These are phyloP conservation scores for Durotheca rogersii DNA, from an alignment of 495 filamentous ascomycete genomes.

Conservation along the genomic window DNA sequence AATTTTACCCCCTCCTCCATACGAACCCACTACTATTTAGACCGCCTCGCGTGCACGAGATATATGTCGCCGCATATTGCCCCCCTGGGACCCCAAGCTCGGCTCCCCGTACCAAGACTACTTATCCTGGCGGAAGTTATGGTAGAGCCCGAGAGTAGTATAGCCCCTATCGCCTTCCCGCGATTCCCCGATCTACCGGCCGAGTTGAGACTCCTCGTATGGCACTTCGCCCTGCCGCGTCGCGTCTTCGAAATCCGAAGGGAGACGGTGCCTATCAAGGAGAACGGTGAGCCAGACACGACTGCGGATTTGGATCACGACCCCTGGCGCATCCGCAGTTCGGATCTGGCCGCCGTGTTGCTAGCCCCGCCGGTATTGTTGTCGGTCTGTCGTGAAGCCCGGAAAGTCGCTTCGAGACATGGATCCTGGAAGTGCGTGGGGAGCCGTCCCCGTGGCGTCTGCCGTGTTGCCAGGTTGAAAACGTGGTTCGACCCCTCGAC, in stretches of 20 bases:
- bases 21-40: no score
- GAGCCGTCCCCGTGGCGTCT: conserved; percentile 14
- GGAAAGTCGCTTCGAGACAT: conserved; percentile 8
- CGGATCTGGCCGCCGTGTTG: conserved; percentile 23
- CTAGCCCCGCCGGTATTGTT: conserved; percentile 19
- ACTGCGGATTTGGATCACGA: conserved; percentile 19
- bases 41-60: no score
- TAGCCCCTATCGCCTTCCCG: conserved; percentile 18
- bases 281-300: conserved; percentile 16
- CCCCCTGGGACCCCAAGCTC: not conserved
- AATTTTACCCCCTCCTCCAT: not conserved
- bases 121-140: conserved; percentile 7
- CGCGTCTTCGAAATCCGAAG: conserved; percentile 27
- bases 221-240: conserved; percentile 22
- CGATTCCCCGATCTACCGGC: conserved; percentile 19
- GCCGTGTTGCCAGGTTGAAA: conserved; percentile 5
- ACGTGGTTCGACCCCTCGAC: conserved; percentile 27
- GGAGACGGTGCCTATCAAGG: conserved; percentile 15
- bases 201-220: conserved; percentile 20
- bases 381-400: conserved; percentile 22
- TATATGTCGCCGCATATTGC: no score
- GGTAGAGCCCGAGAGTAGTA: conserved; percentile 9
- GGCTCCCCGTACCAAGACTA: not conserved
- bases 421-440: conserved; percentile 26
- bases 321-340: conserved; percentile 14